phyloP scores from a whole-genome alignment of 257 asterid species.

The Coffea eugenioides region DNA sequence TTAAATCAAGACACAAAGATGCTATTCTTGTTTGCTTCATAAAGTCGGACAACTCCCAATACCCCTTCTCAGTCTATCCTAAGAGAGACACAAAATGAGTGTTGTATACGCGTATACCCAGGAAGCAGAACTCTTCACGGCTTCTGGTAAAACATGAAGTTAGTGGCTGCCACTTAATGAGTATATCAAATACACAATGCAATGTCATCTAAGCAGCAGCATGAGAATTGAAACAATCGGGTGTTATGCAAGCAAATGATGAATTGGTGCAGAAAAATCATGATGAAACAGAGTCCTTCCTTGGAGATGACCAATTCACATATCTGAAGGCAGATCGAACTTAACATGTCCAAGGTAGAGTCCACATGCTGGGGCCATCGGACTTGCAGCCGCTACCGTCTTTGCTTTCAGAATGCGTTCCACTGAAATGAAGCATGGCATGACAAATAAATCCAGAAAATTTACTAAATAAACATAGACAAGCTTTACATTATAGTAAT shows the following conservation, averaged over 20 bases:
- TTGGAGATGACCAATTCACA: conserved; percentile 6
- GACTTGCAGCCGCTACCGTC: conserved; percentile 64
- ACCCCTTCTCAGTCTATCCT: background rate
- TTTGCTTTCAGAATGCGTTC: conserved; percentile 74
- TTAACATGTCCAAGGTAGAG: conserved; percentile 91
- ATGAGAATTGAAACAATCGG: background rate
- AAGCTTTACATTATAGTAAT: conserved; percentile 1
- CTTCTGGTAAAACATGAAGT: background rate
- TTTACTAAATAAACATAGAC: background rate
- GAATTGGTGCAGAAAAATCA: background rate
- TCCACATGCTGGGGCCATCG: conserved; percentile 96
- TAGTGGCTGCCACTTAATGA: background rate
- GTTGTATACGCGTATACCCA: background rate
- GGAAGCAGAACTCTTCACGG: background rate
- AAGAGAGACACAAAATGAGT: background rate
- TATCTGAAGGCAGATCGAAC: conserved; percentile 57
- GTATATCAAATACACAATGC: background rate
- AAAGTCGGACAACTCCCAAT: background rate
- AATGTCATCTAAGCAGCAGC: background rate
- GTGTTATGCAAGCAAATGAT: no score
- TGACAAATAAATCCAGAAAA: conserved; percentile 1
- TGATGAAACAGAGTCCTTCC: background rate
- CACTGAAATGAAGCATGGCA: conserved; percentile 44
- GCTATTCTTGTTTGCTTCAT: background rate
- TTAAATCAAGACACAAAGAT: background rate